These are phyloP conservation scores for Hemerocallis citrina DNA, from an alignment of 106 monocot genomes.

Conservation along the genomic window DNA sequence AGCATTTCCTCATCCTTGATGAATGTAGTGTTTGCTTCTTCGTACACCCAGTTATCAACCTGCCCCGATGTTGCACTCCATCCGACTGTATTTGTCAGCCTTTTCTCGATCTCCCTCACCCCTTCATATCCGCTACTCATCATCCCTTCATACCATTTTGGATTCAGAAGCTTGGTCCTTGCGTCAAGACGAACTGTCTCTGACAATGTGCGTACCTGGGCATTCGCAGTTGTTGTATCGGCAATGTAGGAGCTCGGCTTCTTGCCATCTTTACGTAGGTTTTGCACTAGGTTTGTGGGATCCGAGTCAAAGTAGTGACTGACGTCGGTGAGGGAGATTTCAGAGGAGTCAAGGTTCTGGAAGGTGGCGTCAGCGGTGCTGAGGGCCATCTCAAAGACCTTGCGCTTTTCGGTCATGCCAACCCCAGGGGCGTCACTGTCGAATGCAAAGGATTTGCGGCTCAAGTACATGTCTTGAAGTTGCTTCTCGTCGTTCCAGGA, in stretches of 20 bases:
- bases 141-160: slow-evolving; percentile 81
- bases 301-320: slow-evolving; percentile 83
- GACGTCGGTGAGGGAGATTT: slow-evolving; percentile 66
- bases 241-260: slow-evolving; percentile 56
- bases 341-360: slow-evolving; percentile 74
- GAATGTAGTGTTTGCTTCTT: slow-evolving; percentile 71
- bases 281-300: slow-evolving; percentile 60
- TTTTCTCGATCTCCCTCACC: slow-evolving; percentile 75
- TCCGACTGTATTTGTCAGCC: slow-evolving; percentile 68
- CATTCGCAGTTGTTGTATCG: slow-evolving; percentile 71
- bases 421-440: slow-evolving; percentile 59
- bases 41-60: slow-evolving; percentile 80
- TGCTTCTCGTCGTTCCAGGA: slow-evolving; percentile 80
- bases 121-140: slow-evolving; percentile 66
- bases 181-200: slow-evolving; percentile 72
- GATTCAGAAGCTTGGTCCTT: slow-evolving; percentile 64
- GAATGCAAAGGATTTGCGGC: slow-evolving; percentile 68
- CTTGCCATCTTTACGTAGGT: slow-evolving; percentile 50
- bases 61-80: slow-evolving; percentile 79
- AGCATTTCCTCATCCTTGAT: slow-evolving; percentile 67
- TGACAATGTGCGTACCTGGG: slow-evolving; percentile 53
- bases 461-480: slow-evolving; percentile 79
- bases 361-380: slow-evolving; percentile 68
- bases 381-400: slow-evolving; percentile 63
- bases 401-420: slow-evolving; percentile 54